These are phyloP conservation scores for Hydnomerulius pinastri DNA, from an alignment of 768 basidiomycete species.

Conservation along the genomic window DNA sequence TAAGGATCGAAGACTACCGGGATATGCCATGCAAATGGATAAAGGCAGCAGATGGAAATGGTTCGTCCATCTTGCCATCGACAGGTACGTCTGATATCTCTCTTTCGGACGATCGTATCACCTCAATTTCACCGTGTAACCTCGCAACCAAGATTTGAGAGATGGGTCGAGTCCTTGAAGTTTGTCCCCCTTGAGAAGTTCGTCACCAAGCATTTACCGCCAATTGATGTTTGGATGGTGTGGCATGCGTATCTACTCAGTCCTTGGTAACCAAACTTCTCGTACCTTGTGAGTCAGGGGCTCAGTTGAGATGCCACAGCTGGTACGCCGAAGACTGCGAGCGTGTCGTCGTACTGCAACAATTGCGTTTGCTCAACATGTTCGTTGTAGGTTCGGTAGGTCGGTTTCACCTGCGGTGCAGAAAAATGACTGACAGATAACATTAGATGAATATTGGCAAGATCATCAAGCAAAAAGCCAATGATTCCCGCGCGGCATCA, in stretches of 20 bases:
- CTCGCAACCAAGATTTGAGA: conserved; percentile 32
- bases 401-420: not conserved
- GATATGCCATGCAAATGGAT: conserved; percentile 24
- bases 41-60: conserved; percentile 37
- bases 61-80: conserved; percentile 42
- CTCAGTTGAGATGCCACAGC: conserved; percentile 15
- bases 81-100: conserved; percentile 28
- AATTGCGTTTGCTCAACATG: conserved; percentile 27
- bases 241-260: conserved; percentile 45
- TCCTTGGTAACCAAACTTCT: conserved; percentile 29
- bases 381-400: conserved; percentile 32
- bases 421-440: not conserved
- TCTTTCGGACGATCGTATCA: not conserved
- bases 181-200: conserved; percentile 28
- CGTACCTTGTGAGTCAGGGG: not conserved
- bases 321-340: conserved; percentile 38
- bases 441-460: conserved; percentile 28
- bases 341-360: conserved; percentile 25
- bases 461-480: conserved; percentile 14
- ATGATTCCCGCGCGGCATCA: conserved; percentile 11
- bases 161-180: conserved; percentile 31
- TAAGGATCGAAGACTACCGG: conserved; percentile 29
- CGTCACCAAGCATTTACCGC: conserved; percentile 30
- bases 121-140: not conserved
- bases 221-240: conserved; percentile 44